Base-by-base conservation (phyloP, 371 early-diverging fungal species). In the Coemansia linderi region DNA sequence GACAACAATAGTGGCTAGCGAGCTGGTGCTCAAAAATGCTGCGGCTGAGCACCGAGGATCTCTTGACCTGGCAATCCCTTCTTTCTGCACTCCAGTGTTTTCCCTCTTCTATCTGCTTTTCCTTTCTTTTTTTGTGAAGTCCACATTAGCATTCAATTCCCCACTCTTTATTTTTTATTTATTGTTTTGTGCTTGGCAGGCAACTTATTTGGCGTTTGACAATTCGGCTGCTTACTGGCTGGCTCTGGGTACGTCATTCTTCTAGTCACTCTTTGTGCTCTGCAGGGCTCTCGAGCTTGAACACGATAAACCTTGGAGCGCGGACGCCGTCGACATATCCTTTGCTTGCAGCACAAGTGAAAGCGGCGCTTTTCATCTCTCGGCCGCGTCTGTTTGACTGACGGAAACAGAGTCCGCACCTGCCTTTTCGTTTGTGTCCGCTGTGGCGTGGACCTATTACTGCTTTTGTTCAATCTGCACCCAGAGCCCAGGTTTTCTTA, bases 161-260 rank as follows among this genome's bases (percentile, higher is more conserved):
- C 2, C 33, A 19, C 19, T 13, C 24, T 1, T 24, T 24, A 12
- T 50, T n/a, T n/a, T 41, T 37, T 24, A 12, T 50, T n/a, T n/a
- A 31, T 37, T 37, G 39, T 38, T 33, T 39, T 22, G 24, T 31
- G 19, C 24, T 50, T 50, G 27, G 13, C 52, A 13, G 29, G 29
- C 13, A 50, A 13, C 13, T n/a, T 1, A 43, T 19, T 19, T 44
- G n/a, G 7, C 4, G 29, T 29, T 52, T 29, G 3, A 29, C 54
- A 52, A 52, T 52, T 29, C 52, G 29, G 52, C 29, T 52, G 52
- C 52, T 52, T 9, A 52, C 52, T 52, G 52, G 52, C 52, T 52
- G 52, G 52, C 29, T 15, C 52, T 1, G 52, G 29, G 52, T 29
- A 52, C 52, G 31, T 29, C 29, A 29, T 31, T 29, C 4, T 33